Percentiles rank a stretch among this genome's conserved stretches.
Evolutionary conservation across 1,139 yeast genomes (phyloP).

Genomic region (Maudiozyma humilis): DNA sequence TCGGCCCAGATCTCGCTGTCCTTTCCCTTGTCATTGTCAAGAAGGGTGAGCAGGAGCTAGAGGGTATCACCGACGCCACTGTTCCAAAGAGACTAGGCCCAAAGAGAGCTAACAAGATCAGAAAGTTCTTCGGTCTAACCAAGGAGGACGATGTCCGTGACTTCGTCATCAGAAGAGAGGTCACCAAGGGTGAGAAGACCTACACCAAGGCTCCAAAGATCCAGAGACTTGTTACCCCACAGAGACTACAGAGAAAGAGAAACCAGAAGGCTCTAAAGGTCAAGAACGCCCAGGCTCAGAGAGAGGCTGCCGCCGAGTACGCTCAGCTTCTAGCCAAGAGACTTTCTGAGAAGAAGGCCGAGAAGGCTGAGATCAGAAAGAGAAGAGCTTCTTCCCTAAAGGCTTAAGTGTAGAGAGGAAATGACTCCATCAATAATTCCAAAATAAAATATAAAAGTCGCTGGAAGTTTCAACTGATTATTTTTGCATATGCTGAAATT

Average conservation of each 20-base stretch:
- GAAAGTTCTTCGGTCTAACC: slow-evolving; percentile 97
- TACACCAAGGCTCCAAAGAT: slow-evolving; percentile 99
- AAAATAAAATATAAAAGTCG: not conserved
- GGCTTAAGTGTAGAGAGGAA: slow-evolving; percentile 40
- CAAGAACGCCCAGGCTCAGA: slow-evolving; percentile 95
- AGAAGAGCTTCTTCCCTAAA: slow-evolving; percentile 98
- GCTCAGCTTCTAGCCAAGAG: slow-evolving; percentile 97
- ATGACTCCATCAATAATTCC: not conserved
- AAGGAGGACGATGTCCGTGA: slow-evolving; percentile 94
- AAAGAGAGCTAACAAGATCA: slow-evolving; percentile 99
- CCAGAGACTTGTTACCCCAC: slow-evolving; percentile 98
- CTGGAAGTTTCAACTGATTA: not conserved
- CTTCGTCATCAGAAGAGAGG: slow-evolving; percentile 97
- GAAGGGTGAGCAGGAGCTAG: slow-evolving; percentile 95
- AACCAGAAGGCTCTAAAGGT: slow-evolving; percentile 88
- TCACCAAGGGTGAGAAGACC: slow-evolving; percentile 94
- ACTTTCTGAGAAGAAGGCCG: slow-evolving; percentile 96
- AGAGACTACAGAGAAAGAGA: slow-evolving; percentile 97
- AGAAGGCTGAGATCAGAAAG: slow-evolving; percentile 95
- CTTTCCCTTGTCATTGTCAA: slow-evolving; percentile 87
- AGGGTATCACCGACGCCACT: slow-evolving; percentile 89
- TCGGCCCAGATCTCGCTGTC: slow-evolving; percentile 94
- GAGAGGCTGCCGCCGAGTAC: slow-evolving; percentile 99
- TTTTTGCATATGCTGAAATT: slow-evolving; percentile 2
- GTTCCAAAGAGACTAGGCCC: slow-evolving; percentile 99